Conservation (phyloP, 139 green algal genomes). For the Haematococcus lacustris region DNA sequence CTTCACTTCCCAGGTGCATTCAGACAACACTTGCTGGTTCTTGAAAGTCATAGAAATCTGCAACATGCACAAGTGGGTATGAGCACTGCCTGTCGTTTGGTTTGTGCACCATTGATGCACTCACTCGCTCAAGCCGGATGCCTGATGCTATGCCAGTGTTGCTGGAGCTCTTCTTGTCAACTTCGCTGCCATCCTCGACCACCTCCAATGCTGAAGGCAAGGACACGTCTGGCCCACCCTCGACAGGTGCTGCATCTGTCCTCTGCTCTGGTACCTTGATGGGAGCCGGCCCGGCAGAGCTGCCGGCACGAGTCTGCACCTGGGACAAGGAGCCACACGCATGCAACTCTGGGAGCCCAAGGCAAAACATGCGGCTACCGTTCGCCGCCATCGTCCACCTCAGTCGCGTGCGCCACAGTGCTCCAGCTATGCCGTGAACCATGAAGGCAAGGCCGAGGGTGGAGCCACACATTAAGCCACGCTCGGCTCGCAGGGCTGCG, state of each 20-base stretch:
- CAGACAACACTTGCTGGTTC: conserved; percentile 83
- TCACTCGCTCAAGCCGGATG: conserved; percentile 68
- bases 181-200: background rate
- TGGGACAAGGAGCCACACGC: background rate
- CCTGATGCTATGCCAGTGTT: conserved; percentile 54
- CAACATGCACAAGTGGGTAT: conserved; percentile 3
- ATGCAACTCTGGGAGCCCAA: background rate
- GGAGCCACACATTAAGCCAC: no score
- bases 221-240: background rate
- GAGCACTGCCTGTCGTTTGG: background rate
- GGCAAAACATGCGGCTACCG: background rate
- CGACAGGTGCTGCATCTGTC: background rate
- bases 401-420: no score
- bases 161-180: conserved; percentile 4
- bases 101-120: background rate
- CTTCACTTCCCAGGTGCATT: conserved; percentile 92
- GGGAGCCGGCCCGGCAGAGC: background rate
- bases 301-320: background rate
- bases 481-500: no score
- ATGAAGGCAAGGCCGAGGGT: no score
- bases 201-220: conserved; percentile 5
- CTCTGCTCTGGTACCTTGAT: background rate
- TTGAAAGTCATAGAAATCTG: conserved; percentile 87
- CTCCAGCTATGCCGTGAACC: no score
- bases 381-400: no score